Base-by-base conservation (phyloP, 1,284 basidiomycete genomes). In the Peniophora sp. region DNA sequence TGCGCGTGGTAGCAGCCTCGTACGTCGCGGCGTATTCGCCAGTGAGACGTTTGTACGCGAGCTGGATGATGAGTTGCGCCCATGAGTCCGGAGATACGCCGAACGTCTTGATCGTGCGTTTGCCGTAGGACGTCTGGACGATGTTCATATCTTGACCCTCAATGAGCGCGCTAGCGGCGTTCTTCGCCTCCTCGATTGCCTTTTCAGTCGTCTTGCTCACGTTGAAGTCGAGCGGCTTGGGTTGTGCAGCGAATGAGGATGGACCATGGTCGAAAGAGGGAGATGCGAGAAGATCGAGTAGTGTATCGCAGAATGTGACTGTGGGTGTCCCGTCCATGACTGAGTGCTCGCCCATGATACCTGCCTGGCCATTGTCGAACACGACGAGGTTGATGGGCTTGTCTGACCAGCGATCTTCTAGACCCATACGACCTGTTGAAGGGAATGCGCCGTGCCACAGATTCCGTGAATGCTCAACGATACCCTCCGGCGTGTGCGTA, bases 261-360 rank as follows among this genome's bases (percentile, higher is more conserved):
- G 70, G 43, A 27, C 81, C 78, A 51, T 79, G 72, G 56, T 84
- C 77, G 58, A 85, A 83, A 36, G 65, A 57, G n/a, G 75, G 74
- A 55, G 75, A 63, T 32, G 80, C 73, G 42, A 94, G 68, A 58
- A 77, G 77, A 54, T 77, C 75, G 48, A 92, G 71, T 24, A 92
- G 71, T 45, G 84, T 81, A 62, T 93, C 85, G 62, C 82, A 85
- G 58, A 92, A 70, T 34, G 62, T 57, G 50, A 78, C 72, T 9
- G 79, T 83, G 3, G 83, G 81, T 35, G 81, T 82, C 43, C 92
- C 92, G 61, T 94, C 92, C 90, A 94, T 94, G 57, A 90, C 78
- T 15, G 88, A 91, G 67, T 96, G 92, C 67, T 96, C 93, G 50
- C 93, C 93, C 79, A 94, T 85, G 58, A 92, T 71, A 3, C 92